phyloP scores from a whole-genome alignment of 345 rosid species.

The Salix viminalis region DNA sequence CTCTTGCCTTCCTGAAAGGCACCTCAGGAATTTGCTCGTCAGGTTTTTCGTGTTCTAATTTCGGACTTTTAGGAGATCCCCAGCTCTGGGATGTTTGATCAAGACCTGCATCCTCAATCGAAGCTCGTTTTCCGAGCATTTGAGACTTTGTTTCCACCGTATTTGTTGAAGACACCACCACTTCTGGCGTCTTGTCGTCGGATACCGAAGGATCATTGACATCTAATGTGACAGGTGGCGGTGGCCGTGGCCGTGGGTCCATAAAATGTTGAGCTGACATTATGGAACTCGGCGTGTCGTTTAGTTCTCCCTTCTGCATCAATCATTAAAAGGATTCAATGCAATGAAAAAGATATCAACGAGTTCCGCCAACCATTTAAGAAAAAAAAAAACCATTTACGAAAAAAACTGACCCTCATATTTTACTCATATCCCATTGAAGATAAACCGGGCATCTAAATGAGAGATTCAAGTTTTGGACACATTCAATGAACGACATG shows the following conservation, averaged over 20 bases:
- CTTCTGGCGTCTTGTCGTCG: conserved; percentile 28
- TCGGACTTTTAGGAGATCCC: conserved; percentile 48
- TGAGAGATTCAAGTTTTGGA: background rate
- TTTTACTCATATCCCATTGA: background rate
- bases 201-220: conserved; percentile 30
- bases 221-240: conserved; percentile 30
- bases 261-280: conserved; percentile 29
- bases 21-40: conserved; percentile 43
- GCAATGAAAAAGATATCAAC: background rate
- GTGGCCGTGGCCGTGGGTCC: conserved; percentile 45
- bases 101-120: conserved; percentile 23
- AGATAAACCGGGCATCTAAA: background rate
- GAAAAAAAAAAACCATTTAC: background rate
- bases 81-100: conserved; percentile 40
- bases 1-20: conserved; percentile 55
- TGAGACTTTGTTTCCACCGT: conserved; percentile 33
- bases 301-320: conserved; percentile 26
- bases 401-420: background rate
- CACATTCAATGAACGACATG: background rate
- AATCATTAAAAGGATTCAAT: background rate
- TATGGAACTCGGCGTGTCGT: conserved; percentile 26
- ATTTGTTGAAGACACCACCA: conserved; percentile 28
- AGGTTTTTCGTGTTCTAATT: conserved; percentile 34
- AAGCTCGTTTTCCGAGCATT: conserved; percentile 19
- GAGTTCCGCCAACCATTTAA: background rate